Evolutionary conservation across 495 filamentous ascomycete genomes (phyloP).

Genomic region (Podospora tetraspora): DNA sequence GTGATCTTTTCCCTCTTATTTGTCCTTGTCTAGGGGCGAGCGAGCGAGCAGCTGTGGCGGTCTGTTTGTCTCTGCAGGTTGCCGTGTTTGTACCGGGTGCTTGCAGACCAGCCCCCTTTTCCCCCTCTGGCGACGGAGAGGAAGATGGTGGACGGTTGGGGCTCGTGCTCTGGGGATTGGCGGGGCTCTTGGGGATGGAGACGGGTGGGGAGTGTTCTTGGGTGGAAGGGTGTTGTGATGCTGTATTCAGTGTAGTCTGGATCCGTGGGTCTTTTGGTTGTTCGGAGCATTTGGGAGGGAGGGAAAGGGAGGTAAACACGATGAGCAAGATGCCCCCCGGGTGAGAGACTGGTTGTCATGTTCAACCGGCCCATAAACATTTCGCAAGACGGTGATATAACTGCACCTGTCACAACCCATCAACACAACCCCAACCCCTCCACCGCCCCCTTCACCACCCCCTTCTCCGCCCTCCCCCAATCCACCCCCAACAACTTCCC

Average conservation of each 20-base stretch:
- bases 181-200: no score
- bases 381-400: conserved; percentile 28
- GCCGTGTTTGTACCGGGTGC: no score
- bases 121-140: no score
- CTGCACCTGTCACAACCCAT: conserved; percentile 35
- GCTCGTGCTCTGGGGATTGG: neutral
- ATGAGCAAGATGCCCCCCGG: no score
- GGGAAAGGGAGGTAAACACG: neutral
- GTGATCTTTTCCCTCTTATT: no score
- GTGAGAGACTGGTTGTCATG: no score
- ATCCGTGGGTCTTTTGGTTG: neutral
- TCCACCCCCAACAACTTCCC: neutral
- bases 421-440: conserved; percentile 29
- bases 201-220: neutral
- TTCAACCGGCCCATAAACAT: conserved; percentile 18
- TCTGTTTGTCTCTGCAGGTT: neutral
- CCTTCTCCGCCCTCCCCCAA: neutral
- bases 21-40: neutral
- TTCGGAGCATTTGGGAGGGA: neutral
- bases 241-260: neutral
- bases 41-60: neutral
- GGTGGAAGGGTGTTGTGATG: neutral
- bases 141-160: neutral
- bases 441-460: conserved; percentile 8
- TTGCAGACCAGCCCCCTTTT: no score